phyloP scores from a whole-genome alignment of 1,284 basidiomycete species.

The Boletus sp. region DNA sequence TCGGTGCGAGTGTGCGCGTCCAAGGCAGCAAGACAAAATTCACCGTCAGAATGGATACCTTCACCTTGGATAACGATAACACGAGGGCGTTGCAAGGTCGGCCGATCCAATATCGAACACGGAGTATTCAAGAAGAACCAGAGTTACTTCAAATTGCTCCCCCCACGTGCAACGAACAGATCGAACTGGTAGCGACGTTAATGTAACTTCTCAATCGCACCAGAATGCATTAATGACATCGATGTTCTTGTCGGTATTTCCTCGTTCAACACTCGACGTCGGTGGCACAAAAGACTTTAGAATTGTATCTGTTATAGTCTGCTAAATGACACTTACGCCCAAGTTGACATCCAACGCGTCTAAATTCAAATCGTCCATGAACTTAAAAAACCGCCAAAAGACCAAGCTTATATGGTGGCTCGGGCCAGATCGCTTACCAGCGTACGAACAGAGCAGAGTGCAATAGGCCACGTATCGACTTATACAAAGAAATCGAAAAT shows the following conservation, averaged over 20 bases:
- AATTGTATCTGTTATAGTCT: not conserved
- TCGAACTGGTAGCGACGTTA: constrained; percentile 10
- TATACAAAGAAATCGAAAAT: constrained; percentile 7
- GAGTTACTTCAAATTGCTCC: constrained; percentile 3
- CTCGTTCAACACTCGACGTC: constrained; percentile 18
- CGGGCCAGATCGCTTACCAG: too few species aligned
- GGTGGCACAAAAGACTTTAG: constrained; percentile 13
- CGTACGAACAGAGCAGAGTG: too few species aligned
- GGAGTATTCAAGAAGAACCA: constrained; percentile 13
- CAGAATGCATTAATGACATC: not conserved
- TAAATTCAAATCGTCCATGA: constrained; percentile 18
- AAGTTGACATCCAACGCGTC: constrained; percentile 8
- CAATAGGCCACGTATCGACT: too few species aligned
- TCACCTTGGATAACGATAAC: constrained; percentile 10
- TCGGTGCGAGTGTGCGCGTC: constrained; percentile 15
- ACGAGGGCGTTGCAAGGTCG: constrained; percentile 19
- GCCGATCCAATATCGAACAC: constrained; percentile 3
- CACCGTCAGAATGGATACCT: too few species aligned
- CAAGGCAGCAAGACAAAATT: constrained; percentile 2
- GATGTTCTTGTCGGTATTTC: constrained; percentile 7
- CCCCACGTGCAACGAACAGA: constrained; percentile 10
- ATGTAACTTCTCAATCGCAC: not conserved
- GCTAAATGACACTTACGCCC: constrained; percentile 12
- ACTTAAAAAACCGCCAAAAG: constrained; percentile 23
- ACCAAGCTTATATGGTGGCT: constrained; percentile 3